These are phyloP conservation scores for Pterocarpus macrocarpus DNA, from an alignment of 306 rosid species.

Conservation along the genomic window DNA sequence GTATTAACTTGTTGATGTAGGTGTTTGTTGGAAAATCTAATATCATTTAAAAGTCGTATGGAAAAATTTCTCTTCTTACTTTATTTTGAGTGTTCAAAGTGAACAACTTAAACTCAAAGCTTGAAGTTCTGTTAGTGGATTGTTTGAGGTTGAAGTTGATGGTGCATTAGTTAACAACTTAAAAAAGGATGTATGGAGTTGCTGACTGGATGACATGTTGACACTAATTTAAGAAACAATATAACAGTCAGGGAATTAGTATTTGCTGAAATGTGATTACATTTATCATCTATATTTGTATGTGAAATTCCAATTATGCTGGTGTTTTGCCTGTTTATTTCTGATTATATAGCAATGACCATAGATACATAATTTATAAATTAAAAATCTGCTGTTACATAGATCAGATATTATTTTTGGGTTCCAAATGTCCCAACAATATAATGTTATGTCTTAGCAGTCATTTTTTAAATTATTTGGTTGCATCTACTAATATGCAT, in stretches of 20 bases:
- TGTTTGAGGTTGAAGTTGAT: constrained; percentile 13
- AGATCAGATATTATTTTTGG: neutral
- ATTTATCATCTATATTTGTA: constrained; percentile 18
- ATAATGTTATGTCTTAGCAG: neutral
- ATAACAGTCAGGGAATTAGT: neutral
- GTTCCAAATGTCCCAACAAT: neutral
- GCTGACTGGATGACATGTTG: neutral
- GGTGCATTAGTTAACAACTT: neutral
- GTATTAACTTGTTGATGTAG: neutral
- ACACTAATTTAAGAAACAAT: constrained; percentile 18
- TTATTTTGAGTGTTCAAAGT: too few species aligned
- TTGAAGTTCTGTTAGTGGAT: neutral
- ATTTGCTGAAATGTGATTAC: constrained; percentile 5
- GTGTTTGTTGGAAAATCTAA: neutral
- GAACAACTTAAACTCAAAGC: neutral
- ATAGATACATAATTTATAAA: neutral
- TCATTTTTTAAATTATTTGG: neutral
- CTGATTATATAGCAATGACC: neutral
- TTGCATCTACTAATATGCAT: neutral
- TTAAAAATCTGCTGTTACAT: too few species aligned
- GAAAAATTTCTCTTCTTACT: neutral
- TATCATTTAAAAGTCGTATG: neutral
- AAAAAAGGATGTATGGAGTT: neutral
- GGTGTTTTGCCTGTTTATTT: constrained; percentile 6
- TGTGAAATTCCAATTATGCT: constrained; percentile 5